phyloP scores from a whole-genome alignment of 768 basidiomycete genomes.

The Suillus lakei region DNA sequence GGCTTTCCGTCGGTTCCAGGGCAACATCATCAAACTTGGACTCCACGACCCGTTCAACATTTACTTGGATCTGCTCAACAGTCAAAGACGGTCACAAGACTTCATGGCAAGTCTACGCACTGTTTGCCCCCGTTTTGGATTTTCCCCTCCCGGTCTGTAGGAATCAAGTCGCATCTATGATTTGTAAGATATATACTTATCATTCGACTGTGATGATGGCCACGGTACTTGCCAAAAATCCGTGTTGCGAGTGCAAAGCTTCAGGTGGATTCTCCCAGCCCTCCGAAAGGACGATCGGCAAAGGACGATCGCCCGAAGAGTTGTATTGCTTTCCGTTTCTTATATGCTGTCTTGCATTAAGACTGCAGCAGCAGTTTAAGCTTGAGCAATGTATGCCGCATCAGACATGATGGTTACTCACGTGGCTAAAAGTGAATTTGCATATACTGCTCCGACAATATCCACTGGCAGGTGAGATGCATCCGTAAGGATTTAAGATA shows the following conservation, averaged over 20 bases:
- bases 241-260: background rate
- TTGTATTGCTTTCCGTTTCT: constrained; percentile 1
- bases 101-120: constrained; percentile 13
- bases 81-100: background rate
- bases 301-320: background rate
- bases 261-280: background rate
- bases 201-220: background rate
- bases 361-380: constrained; percentile 6
- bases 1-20: background rate
- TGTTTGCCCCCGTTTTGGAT: constrained; percentile 1
- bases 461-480: background rate
- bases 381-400: background rate
- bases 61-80: constrained; percentile 21
- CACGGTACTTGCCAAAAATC: background rate
- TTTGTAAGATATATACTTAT: background rate
- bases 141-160: background rate
- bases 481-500: background rate
- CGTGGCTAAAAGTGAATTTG: constrained; percentile 32
- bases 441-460: constrained; percentile 19
- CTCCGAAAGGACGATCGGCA: constrained; percentile 8
- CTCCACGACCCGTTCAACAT: constrained; percentile 21
- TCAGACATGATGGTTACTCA: constrained; percentile 10
- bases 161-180: constrained; percentile 13
- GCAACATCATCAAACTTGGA: constrained; percentile 21
- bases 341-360: constrained; percentile 22